phyloP scores from a whole-genome alignment of 257 asterid species.

The Nicotiana undulata region DNA sequence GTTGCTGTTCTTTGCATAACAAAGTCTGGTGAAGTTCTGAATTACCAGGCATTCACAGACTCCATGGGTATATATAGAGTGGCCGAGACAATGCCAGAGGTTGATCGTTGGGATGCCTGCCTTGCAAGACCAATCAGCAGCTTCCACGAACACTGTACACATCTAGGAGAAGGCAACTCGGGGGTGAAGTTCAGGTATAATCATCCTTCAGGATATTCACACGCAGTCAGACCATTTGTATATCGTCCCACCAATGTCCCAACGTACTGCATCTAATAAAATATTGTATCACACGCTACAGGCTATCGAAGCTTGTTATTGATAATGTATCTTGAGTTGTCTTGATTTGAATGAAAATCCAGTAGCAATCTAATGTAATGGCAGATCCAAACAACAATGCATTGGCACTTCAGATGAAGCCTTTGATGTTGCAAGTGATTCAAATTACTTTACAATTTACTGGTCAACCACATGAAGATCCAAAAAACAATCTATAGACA shows the following conservation, averaged over 20 bases:
- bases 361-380: neutral
- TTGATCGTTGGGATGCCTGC: conserved; percentile 92
- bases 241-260: conserved; percentile 62
- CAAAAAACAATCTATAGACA: too few species aligned
- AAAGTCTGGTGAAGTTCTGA: conserved; percentile 81
- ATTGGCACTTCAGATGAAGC: too few species aligned
- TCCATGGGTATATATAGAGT: conserved; percentile 65
- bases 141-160: conserved; percentile 69
- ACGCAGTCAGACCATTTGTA: conserved; percentile 65
- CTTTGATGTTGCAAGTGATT: too few species aligned
- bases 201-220: conserved; percentile 74
- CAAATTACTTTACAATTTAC: too few species aligned
- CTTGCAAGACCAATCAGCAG: conserved; percentile 88
- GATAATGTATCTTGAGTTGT: neutral
- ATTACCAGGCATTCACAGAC: conserved; percentile 87
- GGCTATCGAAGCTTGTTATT: neutral
- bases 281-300: neutral
- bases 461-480: too few species aligned
- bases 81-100: conserved; percentile 94
- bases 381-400: too few species aligned
- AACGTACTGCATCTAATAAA: conserved; percentile 48
- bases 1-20: conserved; percentile 98
- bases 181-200: conserved; percentile 76
- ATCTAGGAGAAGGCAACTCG: conserved; percentile 38
- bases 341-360: neutral